These are phyloP conservation scores for Aschersonia sp. DNA, from an alignment of 2,329 filamentous ascomycete genomes.

Conservation along the genomic window DNA sequence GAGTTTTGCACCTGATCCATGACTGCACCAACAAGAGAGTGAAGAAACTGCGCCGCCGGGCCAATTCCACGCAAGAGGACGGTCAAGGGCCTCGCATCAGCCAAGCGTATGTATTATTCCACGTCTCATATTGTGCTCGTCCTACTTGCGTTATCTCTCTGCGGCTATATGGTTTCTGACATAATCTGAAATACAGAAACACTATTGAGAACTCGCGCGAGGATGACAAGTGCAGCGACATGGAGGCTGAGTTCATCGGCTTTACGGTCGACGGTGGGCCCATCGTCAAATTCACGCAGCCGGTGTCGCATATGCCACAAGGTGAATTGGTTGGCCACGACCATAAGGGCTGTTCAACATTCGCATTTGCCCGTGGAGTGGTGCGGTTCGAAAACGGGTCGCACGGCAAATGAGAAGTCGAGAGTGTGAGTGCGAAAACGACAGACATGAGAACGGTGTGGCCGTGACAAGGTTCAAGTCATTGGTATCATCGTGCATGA, in stretches of 20 bases:
- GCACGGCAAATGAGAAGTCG: background rate
- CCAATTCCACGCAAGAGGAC: slow-evolving; percentile 9
- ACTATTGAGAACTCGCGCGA: slow-evolving; percentile 19
- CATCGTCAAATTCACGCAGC: slow-evolving; percentile 27
- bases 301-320: slow-evolving; percentile 14
- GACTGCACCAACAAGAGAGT: slow-evolving; percentile 21
- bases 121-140: too few species aligned
- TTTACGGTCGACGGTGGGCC: slow-evolving; percentile 30
- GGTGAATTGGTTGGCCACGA: slow-evolving; percentile 22
- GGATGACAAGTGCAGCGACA: slow-evolving; percentile 17
- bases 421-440: too few species aligned
- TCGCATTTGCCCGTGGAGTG: slow-evolving; percentile 21
- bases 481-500: too few species aligned
- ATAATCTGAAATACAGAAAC: slow-evolving; percentile 11
- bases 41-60: slow-evolving; percentile 14
- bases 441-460: too few species aligned
- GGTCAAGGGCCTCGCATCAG: slow-evolving; percentile 22
- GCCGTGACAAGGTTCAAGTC: too few species aligned
- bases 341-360: slow-evolving; percentile 19
- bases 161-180: background rate
- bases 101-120: slow-evolving; percentile 21
- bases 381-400: slow-evolving; percentile 16
- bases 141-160: too few species aligned
- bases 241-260: slow-evolving; percentile 24
- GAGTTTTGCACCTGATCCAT: slow-evolving; percentile 33